Evolutionary conservation across 164 flowering plant genomes (phyloP), one percentile per base, ranked within the genome.

Genomic region (Cinnamomum chago): DNA sequence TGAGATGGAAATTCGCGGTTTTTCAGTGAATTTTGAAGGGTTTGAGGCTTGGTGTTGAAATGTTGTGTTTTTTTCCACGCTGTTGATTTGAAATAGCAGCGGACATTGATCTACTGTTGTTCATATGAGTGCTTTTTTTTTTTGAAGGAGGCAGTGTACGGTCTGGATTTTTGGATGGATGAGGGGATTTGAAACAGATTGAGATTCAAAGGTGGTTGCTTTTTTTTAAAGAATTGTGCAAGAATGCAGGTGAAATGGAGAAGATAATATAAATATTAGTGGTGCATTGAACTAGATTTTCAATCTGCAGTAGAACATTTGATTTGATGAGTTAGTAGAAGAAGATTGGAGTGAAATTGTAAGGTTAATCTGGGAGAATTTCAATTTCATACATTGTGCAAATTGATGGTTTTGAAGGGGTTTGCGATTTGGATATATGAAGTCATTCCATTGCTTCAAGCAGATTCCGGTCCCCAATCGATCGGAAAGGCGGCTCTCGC

Each of bases 401-500:
- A 47, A 35, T 62, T 72, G 62, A 73, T 65, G 70, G 5, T 73
- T 65, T 28, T 73, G 60, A 14, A 33, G 40, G 15, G 76, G 20
- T 55, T 35, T 14, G 0, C 11, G 60, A 55, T 55, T 14, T 55
- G 13, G 65, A 35, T 35, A 40, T 9, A 74, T 74, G 76, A 74
- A 68, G 55, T 20, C 55, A 18, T 74, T 74, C 28, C 64, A 67
- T n/a, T 74, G 65, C 64, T 68, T 74, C 58, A 74, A 74, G 65
- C 65, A 74, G 66, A 68, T 58, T 14, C 51, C 71, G 13, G 28
- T 66, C 33, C 52, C 52, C 18, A 28, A 66, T 13, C 65, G 58
- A 17, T 27, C 23, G 51, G 76, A 68, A 11, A 74, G 71, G 76
- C 28, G 71, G 65, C 66, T 74, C n/a, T 55, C 76, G 1, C 76